Evolutionary conservation across 2,329 filamentous ascomycete species (phyloP), one percentile per base, ranked within the genome.

Genomic region (Gaeumannomyces sp.): DNA sequence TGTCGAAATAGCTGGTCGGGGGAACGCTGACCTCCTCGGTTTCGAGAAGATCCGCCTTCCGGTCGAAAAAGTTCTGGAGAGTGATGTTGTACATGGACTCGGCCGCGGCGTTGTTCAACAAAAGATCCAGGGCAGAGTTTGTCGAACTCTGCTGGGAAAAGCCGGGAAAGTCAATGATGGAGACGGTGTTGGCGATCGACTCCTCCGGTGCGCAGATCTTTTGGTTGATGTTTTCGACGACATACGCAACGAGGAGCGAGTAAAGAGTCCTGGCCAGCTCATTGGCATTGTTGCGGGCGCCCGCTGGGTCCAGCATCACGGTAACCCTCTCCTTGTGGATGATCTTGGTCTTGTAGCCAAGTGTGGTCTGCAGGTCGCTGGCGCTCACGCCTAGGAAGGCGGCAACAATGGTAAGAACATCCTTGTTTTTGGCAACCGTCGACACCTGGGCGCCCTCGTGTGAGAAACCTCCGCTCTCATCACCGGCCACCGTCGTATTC

Each of bases 251-350:
- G 8, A 99, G 82, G 11, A 99, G 86, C 6, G 93, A 94, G 78
- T 99, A 99, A 0, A 99, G 80, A 0, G 94, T 97, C 63, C 94
- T 86, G 5, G 95, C 93, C 61, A 99, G 85, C 76, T 98, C 95
- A 73, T 98, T 93, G 22, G 95, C 95, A 70, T 97, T 97, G 56
- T 87, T 89, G 62, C 93, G 89, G 60, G 95, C 95, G 56, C 95
- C 95, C 65, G 87, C 88, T 8, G 94, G 92, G 73, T 99, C 95
- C 45, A 99, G 85, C 93, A 99, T 96, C 69, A 99, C 91, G 0
- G 95, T 99, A n/a, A 99, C 95, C 64, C 95, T 89, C 80, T 99
- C 95, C 68, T 93, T 90, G 73, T 96, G 91, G 65, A 99, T 89
- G 70, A 95, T 97, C 82, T 96, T 97, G 27, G 93, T 98, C 79